Conservation (phyloP, 2,329 filamentous ascomycete species). For the Scleromitrula shiraiana region DNA sequence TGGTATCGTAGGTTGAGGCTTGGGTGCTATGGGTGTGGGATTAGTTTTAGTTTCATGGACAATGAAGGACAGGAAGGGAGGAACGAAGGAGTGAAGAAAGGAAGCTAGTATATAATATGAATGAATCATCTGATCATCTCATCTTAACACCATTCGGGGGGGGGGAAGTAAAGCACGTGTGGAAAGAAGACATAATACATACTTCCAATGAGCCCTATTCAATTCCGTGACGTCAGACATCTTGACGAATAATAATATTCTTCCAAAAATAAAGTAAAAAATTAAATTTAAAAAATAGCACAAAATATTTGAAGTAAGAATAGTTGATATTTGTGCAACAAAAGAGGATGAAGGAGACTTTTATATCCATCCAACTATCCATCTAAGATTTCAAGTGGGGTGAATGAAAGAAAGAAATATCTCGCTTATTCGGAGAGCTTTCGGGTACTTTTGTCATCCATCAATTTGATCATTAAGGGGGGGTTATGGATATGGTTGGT, state of each 20-base stretch:
- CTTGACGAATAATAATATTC: neutral
- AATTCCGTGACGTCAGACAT: conserved; percentile 29
- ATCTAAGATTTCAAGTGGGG: neutral
- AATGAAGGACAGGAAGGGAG: neutral
- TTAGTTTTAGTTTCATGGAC: neutral
- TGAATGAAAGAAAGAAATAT: neutral
- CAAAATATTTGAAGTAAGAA: too few species aligned
- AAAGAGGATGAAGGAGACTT: too few species aligned
- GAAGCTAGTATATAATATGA: neutral
- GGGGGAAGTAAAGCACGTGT: neutral
- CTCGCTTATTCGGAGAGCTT: conserved; percentile 22
- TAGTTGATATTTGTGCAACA: too few species aligned
- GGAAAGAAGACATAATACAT: conserved; percentile 19
- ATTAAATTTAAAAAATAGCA: too few species aligned
- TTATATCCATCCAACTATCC: neutral
- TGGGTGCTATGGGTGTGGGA: conserved; percentile 33
- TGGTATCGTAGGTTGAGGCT: conserved; percentile 48
- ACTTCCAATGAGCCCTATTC: conserved; percentile 36
- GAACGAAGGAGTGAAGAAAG: neutral
- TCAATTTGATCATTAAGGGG: too few species aligned
- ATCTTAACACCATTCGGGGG: too few species aligned
- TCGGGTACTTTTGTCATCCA: conserved; percentile 16
- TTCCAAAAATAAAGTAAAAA: too few species aligned
- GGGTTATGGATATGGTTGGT: too few species aligned
- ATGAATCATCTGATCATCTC: neutral